phyloP scores from a whole-genome alignment of 352 stramenopile genomes.

The Globisporangium orthogonon region DNA sequence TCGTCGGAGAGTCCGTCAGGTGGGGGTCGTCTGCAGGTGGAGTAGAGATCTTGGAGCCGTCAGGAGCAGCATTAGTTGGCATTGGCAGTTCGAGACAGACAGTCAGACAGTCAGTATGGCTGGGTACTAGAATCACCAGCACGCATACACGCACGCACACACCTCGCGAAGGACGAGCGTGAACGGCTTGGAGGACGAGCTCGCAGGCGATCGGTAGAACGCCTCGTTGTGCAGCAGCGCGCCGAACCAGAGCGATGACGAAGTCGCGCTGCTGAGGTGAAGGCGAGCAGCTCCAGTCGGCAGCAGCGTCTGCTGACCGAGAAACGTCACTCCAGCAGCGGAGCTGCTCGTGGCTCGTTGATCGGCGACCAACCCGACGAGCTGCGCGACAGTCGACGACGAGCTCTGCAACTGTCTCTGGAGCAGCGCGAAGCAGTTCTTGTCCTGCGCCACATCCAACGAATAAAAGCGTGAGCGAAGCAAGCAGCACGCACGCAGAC shows the following conservation, averaged over 20 bases:
- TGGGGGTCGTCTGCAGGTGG: not conserved
- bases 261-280: constrained; percentile 16
- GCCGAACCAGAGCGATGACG: constrained; percentile 35
- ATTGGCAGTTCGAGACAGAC: no score
- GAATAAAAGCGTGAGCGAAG: not conserved
- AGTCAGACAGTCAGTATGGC: no score
- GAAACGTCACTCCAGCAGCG: constrained; percentile 27
- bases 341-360: constrained; percentile 26
- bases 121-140: no score
- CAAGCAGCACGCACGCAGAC: not conserved
- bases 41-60: not conserved
- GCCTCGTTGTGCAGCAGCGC: constrained; percentile 32
- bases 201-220: constrained; percentile 12
- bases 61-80: not conserved
- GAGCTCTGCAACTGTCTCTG: constrained; percentile 17
- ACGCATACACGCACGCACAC: not conserved
- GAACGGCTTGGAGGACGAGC: constrained; percentile 28
- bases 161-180: constrained; percentile 31
- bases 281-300: constrained; percentile 35
- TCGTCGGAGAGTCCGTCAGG: not conserved
- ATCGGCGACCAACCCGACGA: constrained; percentile 47
- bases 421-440: constrained; percentile 39
- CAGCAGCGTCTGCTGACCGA: constrained; percentile 32
- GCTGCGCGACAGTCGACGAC: constrained; percentile 6
- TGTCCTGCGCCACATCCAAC: constrained; percentile 25